phyloP scores from a whole-genome alignment of 2,329 filamentous ascomycete genomes.

The Phaeosphaeriaceae sp. region DNA sequence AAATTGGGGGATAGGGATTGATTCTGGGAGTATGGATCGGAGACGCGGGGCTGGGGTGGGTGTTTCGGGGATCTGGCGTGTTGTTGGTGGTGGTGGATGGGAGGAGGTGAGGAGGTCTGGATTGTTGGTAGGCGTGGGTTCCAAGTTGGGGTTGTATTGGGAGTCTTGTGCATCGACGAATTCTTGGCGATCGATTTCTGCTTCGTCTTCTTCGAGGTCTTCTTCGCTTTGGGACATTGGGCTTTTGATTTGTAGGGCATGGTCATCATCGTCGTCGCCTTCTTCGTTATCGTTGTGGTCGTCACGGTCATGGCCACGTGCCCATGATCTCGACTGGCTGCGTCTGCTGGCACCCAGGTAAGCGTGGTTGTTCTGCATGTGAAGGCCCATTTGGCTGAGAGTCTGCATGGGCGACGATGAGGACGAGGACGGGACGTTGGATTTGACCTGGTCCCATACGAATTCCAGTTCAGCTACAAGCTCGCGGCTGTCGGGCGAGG shows the following conservation, averaged over 20 bases:
- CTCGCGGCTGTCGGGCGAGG: constrained; percentile 83
- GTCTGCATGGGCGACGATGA: constrained; percentile 53
- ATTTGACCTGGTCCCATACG: constrained; percentile 97
- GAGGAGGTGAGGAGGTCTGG: constrained; percentile 19
- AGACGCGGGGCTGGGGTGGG: constrained; percentile 27
- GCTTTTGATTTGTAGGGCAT: constrained; percentile 66
- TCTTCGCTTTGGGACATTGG: constrained; percentile 80
- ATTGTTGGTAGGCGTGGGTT: constrained; percentile 31
- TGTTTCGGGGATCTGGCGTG: no score
- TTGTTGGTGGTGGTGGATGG: constrained; percentile 14
- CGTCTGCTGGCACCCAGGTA: constrained; percentile 52
- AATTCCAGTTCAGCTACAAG: constrained; percentile 96
- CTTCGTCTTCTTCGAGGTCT: constrained; percentile 52
- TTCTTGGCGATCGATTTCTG: constrained; percentile 46
- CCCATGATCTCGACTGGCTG: no score
- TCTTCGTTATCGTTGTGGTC: constrained; percentile 15
- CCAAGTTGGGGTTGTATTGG: constrained; percentile 47
- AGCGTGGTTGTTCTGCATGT: constrained; percentile 36
- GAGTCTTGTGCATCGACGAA: constrained; percentile 58
- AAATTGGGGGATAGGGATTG: constrained; percentile 26
- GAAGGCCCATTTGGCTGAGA: constrained; percentile 41
- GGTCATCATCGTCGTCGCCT: constrained; percentile 21
- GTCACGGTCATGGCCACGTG: no score
- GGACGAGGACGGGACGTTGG: constrained; percentile 71
- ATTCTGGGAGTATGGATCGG: constrained; percentile 22